Conservation (phyloP, 2,329 filamentous ascomycete species). For the Hirsutella thompsonii region DNA sequence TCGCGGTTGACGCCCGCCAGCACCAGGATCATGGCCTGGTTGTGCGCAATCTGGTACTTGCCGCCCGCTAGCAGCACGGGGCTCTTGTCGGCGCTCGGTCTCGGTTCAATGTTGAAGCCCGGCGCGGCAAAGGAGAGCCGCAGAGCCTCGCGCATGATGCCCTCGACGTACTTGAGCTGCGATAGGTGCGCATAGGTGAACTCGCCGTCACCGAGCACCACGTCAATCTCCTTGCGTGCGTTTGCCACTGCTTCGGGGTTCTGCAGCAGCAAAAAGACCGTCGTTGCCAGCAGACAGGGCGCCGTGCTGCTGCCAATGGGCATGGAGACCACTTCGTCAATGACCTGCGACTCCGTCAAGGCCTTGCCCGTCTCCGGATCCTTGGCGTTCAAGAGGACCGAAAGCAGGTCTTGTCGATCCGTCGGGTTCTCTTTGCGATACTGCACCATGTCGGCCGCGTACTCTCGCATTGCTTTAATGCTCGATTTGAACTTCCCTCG, state of each 20-base stretch:
- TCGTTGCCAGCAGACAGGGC: constrained; percentile 28
- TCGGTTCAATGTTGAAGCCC: constrained; percentile 40
- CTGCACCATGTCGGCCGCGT: constrained; percentile 43
- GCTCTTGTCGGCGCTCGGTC: constrained; percentile 22
- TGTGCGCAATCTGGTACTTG: constrained; percentile 33
- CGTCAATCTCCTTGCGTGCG: constrained; percentile 41
- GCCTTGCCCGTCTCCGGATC: constrained; percentile 48
- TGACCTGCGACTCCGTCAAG: constrained; percentile 45
- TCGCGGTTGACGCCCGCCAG: constrained; percentile 37
- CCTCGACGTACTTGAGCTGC: constrained; percentile 40
- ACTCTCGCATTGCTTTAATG: constrained; percentile 40
- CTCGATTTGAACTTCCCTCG: constrained; percentile 38
- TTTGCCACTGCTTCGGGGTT: constrained; percentile 32
- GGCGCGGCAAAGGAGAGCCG: constrained; percentile 41
- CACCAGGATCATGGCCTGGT: constrained; percentile 36
- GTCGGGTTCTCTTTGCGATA: constrained; percentile 38
- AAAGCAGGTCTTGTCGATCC: constrained; percentile 46
- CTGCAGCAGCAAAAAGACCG: constrained; percentile 37
- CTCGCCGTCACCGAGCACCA: constrained; percentile 31
- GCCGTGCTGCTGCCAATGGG: constrained; percentile 43
- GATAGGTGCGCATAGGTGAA: constrained; percentile 34
- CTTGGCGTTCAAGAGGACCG: constrained; percentile 42
- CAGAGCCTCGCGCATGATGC: constrained; percentile 39
- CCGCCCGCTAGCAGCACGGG: constrained; percentile 34
- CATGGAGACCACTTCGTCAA: constrained; percentile 58